Conservation (phyloP, 345 rosid genomes). For the Laguncularia racemosa region DNA sequence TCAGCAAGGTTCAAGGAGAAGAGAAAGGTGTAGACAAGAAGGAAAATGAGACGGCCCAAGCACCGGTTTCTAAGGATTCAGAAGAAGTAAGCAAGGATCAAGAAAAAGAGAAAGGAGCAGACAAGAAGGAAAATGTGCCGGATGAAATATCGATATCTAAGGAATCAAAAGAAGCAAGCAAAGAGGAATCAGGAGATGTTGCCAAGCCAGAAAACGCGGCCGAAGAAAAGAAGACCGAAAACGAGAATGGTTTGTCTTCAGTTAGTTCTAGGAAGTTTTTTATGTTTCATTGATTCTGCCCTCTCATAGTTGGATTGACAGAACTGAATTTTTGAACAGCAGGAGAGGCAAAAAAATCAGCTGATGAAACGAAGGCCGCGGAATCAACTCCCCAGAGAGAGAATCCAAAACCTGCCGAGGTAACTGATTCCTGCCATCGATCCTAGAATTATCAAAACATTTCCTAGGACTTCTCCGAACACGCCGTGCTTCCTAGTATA, state of each 20-base stretch:
- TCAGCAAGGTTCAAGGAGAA: too few relatives aligned
- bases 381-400: slow-evolving; percentile 2
- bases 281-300: not conserved
- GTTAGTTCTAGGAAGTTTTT: not conserved
- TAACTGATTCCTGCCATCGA: not conserved
- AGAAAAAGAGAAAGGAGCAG: too few relatives aligned
- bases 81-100: too few relatives aligned
- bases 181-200: not conserved
- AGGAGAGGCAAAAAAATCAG: slow-evolving; percentile 4
- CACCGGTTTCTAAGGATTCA: too few relatives aligned
- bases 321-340: not conserved
- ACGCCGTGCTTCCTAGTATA: too few relatives aligned
- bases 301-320: not conserved
- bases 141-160: too few relatives aligned
- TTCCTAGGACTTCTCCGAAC: too few relatives aligned
- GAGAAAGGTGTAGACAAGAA: too few relatives aligned
- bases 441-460: too few relatives aligned
- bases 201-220: slow-evolving; percentile 1
- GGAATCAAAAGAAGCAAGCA: too few relatives aligned
- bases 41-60: too few relatives aligned
- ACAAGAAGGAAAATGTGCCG: too few relatives aligned
- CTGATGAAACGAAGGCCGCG: slow-evolving; percentile 1
- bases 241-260: slow-evolving; percentile 1
- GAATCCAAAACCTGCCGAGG: not conserved
- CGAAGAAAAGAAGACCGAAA: slow-evolving; percentile 10